These are phyloP conservation scores for Apiospora aurea DNA, from an alignment of 2,329 filamentous ascomycete species.

Conservation along the genomic window DNA sequence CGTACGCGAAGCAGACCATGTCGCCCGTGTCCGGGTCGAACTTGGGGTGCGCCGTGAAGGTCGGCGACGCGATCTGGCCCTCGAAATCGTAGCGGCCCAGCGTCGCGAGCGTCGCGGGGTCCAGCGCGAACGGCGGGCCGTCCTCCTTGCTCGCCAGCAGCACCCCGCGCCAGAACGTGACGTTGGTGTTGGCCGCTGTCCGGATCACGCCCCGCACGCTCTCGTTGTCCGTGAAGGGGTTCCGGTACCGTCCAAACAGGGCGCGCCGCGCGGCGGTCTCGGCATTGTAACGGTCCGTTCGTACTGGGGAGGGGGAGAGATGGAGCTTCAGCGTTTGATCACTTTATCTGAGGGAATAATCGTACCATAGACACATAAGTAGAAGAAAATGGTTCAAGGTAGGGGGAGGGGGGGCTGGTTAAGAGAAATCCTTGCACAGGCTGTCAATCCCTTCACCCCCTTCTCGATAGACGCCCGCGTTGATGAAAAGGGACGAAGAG, in stretches of 20 bases:
- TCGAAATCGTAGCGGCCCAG: slow-evolving; percentile 59
- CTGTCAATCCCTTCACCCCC: neutral
- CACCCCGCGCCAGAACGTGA: slow-evolving; percentile 64
- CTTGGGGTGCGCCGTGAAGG: slow-evolving; percentile 61
- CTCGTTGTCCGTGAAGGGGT: slow-evolving; percentile 63
- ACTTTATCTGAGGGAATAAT: neutral
- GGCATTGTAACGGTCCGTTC: slow-evolving; percentile 46
- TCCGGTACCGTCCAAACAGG: slow-evolving; percentile 64
- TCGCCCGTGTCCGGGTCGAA: slow-evolving; percentile 57
- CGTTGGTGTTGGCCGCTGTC: slow-evolving; percentile 65
- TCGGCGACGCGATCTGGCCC: slow-evolving; percentile 54
- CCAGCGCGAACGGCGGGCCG: slow-evolving; percentile 58
- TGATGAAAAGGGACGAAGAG: neutral
- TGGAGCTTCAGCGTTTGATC: neutral
- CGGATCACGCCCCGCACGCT: slow-evolving; percentile 61
- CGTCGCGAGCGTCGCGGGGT: slow-evolving; percentile 57
- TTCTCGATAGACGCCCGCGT: neutral
- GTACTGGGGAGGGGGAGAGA: slow-evolving; percentile 35
- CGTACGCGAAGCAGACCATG: slow-evolving; percentile 60
- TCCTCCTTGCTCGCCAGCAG: slow-evolving; percentile 64
- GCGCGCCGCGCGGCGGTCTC: slow-evolving; percentile 38
- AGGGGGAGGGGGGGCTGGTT: too few relatives aligned
- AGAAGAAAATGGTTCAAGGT: neutral
- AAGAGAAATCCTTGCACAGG: too few relatives aligned
- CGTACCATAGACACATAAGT: neutral